Evolutionary conservation across 2,329 filamentous ascomycete species (phyloP).

Genomic region (Lecanosticta acicola): DNA sequence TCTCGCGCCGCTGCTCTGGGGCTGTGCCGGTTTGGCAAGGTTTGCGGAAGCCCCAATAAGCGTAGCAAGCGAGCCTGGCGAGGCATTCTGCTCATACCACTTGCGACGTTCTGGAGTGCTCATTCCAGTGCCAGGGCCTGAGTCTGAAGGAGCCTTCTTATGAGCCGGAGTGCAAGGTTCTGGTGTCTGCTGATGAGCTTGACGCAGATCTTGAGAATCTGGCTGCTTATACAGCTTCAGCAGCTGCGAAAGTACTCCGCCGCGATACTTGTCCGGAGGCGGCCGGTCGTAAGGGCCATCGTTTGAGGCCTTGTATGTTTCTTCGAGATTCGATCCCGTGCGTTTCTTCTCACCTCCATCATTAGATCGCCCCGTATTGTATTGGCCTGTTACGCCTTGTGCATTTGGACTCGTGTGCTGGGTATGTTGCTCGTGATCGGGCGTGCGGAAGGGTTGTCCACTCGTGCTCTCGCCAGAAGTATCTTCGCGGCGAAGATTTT

Average conservation of each 20-base stretch:
- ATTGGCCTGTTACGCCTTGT: not conserved
- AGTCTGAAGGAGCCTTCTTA: slow-evolving; percentile 17
- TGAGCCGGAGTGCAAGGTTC: slow-evolving; percentile 20
- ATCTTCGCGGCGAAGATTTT: not conserved
- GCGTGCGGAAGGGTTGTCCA: too few relatives aligned
- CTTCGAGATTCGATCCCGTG: slow-evolving; percentile 1
- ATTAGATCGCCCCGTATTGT: not conserved
- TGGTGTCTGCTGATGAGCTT: slow-evolving; percentile 13
- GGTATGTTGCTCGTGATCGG: not conserved
- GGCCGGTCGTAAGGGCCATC: slow-evolving; percentile 52
- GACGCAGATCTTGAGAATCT: slow-evolving; percentile 9
- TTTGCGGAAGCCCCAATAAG: slow-evolving; percentile 42
- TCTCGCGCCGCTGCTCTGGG: slow-evolving; percentile 32
- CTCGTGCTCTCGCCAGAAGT: not conserved
- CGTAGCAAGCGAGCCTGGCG: slow-evolving; percentile 39
- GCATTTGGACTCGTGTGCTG: not conserved
- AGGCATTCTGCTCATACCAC: slow-evolving; percentile 32
- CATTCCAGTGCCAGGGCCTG: slow-evolving; percentile 27
- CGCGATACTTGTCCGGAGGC: slow-evolving; percentile 61
- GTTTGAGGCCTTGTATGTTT: slow-evolving; percentile 10
- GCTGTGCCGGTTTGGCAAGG: slow-evolving; percentile 36
- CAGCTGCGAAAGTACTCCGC: slow-evolving; percentile 66
- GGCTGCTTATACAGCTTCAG: slow-evolving; percentile 60
- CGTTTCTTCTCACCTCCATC: slow-evolving; percentile 3
- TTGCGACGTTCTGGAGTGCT: slow-evolving; percentile 30